Evolutionary conservation across 768 basidiomycete species (phyloP).

Genomic region (Mycena vitilis): DNA sequence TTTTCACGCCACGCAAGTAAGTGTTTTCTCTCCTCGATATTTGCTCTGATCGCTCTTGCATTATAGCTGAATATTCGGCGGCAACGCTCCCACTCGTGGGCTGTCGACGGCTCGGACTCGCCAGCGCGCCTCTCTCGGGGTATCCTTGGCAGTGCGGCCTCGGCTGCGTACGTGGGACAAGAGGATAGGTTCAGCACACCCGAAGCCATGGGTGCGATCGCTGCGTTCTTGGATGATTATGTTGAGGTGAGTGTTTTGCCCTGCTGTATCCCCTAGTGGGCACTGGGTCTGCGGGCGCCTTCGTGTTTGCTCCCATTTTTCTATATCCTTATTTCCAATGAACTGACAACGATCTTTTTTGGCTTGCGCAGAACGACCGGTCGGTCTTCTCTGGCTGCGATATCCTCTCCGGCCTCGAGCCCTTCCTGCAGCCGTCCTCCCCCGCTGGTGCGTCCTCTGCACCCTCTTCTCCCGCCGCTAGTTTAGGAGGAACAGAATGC

Average conservation of each 20-base stretch:
- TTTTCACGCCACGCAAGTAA: conserved; percentile 11
- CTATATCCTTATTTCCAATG: not conserved
- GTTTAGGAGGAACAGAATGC: too few relatives aligned
- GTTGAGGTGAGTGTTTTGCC: not conserved
- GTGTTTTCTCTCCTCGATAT: not conserved
- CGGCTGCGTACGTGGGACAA: not conserved
- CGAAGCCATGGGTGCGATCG: conserved; percentile 18
- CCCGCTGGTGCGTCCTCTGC: not conserved
- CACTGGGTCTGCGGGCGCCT: too few relatives aligned
- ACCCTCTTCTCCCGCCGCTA: too few relatives aligned
- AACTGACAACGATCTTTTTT: not conserved
- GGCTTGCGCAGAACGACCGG: conserved; percentile 2
- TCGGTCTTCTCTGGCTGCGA: conserved; percentile 18
- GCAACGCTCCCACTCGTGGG: conserved; percentile 10
- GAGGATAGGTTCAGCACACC: not conserved
- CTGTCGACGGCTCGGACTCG: not conserved
- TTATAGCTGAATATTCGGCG: not conserved
- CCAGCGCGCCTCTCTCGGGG: not conserved
- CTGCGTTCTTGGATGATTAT: conserved; percentile 16
- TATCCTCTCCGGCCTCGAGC: conserved; percentile 11
- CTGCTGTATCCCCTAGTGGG: too few relatives aligned
- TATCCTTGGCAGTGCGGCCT: conserved; percentile 1
- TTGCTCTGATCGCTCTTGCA: too few relatives aligned
- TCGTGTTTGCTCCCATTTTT: too few relatives aligned
- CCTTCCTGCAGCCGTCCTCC: not conserved